Conservation (phyloP, 345 rosid species). For the Eucalyptus erythrocorys region DNA sequence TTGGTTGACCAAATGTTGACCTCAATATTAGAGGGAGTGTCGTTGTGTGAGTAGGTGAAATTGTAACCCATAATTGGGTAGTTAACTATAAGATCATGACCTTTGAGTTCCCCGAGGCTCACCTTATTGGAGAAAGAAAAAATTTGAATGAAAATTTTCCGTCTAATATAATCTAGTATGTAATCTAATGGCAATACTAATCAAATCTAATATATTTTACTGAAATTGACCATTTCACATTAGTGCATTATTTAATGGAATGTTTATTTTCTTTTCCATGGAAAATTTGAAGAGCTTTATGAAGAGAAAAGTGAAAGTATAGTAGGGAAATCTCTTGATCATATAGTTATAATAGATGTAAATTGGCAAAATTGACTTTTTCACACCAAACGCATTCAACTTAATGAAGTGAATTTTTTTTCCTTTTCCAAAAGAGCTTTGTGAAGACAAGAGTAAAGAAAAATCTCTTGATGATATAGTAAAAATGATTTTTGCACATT, state of each 20-base stretch:
- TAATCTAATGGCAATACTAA: background rate
- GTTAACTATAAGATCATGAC: background rate
- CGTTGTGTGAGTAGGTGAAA: background rate
- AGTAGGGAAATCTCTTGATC: background rate
- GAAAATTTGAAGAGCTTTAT: background rate
- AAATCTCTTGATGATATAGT: no score
- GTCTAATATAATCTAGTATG: background rate
- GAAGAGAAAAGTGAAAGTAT: background rate
- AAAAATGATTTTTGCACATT: background rate
- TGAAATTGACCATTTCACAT: background rate
- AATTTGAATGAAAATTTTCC: background rate
- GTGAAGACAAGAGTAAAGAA: background rate
- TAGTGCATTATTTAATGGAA: background rate
- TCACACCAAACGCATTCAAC: fast-evolving
- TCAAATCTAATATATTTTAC: no score
- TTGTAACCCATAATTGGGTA: background rate
- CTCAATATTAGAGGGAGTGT: background rate
- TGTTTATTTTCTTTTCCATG: background rate
- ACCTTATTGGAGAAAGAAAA: background rate
- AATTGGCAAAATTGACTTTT: background rate
- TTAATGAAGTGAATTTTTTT: background rate
- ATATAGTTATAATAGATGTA: background rate
- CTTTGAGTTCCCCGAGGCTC: background rate
- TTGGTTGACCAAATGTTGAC: background rate
- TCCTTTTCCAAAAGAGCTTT: background rate